Percentiles rank a stretch among this genome's conserved stretches.
These are phyloP conservation scores for Primulina huaijiensis DNA, from an alignment of 257 asterid species.

Conservation along the genomic window DNA sequence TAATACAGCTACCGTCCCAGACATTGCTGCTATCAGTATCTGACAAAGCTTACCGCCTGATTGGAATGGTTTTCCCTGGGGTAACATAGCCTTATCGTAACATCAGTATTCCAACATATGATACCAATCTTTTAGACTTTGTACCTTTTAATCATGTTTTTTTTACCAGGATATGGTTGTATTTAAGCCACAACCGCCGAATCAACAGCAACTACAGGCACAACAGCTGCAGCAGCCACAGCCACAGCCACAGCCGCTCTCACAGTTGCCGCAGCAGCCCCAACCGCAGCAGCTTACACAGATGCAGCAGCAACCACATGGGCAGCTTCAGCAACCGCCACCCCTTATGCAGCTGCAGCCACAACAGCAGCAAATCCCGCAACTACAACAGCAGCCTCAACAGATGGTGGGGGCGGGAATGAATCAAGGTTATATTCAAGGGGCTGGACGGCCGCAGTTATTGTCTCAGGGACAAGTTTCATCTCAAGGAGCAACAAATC, in stretches of 20 bases:
- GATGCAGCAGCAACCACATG: constrained; percentile 45
- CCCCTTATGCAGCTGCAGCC: constrained; percentile 16
- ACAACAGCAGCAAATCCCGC: constrained; percentile 38
- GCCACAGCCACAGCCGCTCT: background rate
- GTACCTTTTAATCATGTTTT: background rate
- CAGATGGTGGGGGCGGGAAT: constrained; percentile 60
- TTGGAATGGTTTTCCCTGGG: constrained; percentile 96
- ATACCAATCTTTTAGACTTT: background rate
- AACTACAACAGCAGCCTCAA: constrained; percentile 39
- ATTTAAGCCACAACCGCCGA: constrained; percentile 69
- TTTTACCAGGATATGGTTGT: constrained; percentile 76
- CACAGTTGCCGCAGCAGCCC: constrained; percentile 35
- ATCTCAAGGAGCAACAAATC: constrained; percentile 62
- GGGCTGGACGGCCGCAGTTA: constrained; percentile 58
- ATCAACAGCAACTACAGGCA: constrained; percentile 42
- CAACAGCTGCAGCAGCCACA: constrained; percentile 28
- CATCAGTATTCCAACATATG: background rate
- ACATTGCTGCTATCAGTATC: constrained; percentile 78
- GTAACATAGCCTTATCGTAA: constrained; percentile 33
- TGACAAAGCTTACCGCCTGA: constrained; percentile 71
- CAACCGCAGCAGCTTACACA: constrained; percentile 25
- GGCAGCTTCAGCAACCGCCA: constrained; percentile 31
- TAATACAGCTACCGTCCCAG: constrained; percentile 87
- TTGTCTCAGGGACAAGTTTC: constrained; percentile 77
- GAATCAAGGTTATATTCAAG: constrained; percentile 71